Conservation (phyloP, 2,329 filamentous ascomycete genomes). For the Xylariaceae sp. region DNA sequence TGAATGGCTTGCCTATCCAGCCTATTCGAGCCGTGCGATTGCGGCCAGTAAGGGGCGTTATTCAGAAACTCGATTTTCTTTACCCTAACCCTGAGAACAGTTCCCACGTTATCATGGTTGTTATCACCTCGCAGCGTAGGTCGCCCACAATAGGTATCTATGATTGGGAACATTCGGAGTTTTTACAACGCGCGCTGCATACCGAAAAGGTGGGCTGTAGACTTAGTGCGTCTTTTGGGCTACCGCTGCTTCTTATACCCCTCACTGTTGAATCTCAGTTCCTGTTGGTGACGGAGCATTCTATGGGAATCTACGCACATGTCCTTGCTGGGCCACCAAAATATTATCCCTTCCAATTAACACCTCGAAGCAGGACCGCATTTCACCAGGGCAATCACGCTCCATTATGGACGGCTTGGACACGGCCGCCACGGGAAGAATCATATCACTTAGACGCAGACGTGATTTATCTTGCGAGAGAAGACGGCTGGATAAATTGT, state of each 20-base stretch:
- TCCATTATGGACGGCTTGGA: constrained; percentile 80
- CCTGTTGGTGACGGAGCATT: constrained; percentile 57
- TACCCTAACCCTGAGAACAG: constrained; percentile 62
- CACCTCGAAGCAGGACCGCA: constrained; percentile 36
- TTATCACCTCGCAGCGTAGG: constrained; percentile 50
- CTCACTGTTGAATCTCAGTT: constrained; percentile 66
- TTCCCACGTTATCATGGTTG: constrained; percentile 68
- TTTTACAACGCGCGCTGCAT: constrained; percentile 41
- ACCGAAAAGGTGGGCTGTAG: constrained; percentile 45
- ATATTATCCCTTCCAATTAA: constrained; percentile 42
- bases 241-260: constrained; percentile 67
- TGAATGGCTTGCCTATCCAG: constrained; percentile 39
- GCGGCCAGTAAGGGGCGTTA: constrained; percentile 59
- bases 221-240: constrained; percentile 46
- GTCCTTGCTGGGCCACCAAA: constrained; percentile 46
- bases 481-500: constrained; percentile 76
- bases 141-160: constrained; percentile 50
- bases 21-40: constrained; percentile 50
- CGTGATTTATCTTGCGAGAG: constrained; percentile 77
- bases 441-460: constrained; percentile 61
- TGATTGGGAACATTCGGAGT: constrained; percentile 53
- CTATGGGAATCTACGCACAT: constrained; percentile 52
- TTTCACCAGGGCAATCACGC: constrained; percentile 42
- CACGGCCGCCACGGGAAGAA: constrained; percentile 64
- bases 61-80: constrained; percentile 83